A percentile compares a stretch with the other conserved stretches of the same genome.
These are phyloP conservation scores for Fusarium phyllophilum DNA, from an alignment of 2,329 filamentous ascomycete genomes.

Conservation along the genomic window DNA sequence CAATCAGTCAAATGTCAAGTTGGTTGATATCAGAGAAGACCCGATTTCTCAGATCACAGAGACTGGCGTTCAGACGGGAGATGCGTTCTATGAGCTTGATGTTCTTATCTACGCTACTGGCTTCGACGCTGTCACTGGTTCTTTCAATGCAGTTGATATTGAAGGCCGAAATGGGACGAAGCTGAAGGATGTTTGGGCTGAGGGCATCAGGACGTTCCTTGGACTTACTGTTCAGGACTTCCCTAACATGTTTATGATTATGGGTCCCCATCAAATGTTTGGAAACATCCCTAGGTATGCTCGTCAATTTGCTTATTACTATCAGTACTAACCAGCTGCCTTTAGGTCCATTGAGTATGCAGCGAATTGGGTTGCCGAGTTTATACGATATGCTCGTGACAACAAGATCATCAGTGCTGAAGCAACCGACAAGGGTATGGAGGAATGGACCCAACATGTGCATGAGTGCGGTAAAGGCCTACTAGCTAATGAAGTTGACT, in stretches of 20 bases:
- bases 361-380: slow-evolving; percentile 51
- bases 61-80: slow-evolving; percentile 21
- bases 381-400: slow-evolving; percentile 48
- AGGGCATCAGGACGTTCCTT: slow-evolving; percentile 52
- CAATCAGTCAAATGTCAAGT: slow-evolving; percentile 26
- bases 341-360: slow-evolving; percentile 52
- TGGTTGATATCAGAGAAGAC: slow-evolving; percentile 30
- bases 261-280: slow-evolving; percentile 57
- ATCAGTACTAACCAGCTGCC: background rate
- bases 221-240: slow-evolving; percentile 55
- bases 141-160: slow-evolving; percentile 53
- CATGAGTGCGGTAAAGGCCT: slow-evolving; percentile 56
- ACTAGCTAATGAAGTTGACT: slow-evolving; percentile 53
- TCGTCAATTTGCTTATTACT: too few relatives aligned
- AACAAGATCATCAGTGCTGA: slow-evolving; percentile 51
- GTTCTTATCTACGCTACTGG: slow-evolving; percentile 39
- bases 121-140: slow-evolving; percentile 39
- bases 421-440: slow-evolving; percentile 52
- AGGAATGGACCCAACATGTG: slow-evolving; percentile 60
- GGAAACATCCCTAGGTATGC: slow-evolving; percentile 54
- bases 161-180: slow-evolving; percentile 55
- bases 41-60: slow-evolving; percentile 30
- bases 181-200: slow-evolving; percentile 51
- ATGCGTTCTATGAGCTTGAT: slow-evolving; percentile 27
- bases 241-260: slow-evolving; percentile 61